phyloP scores from a whole-genome alignment of 176 grass and related monocot species.

The Urochloa ruziziensis region DNA sequence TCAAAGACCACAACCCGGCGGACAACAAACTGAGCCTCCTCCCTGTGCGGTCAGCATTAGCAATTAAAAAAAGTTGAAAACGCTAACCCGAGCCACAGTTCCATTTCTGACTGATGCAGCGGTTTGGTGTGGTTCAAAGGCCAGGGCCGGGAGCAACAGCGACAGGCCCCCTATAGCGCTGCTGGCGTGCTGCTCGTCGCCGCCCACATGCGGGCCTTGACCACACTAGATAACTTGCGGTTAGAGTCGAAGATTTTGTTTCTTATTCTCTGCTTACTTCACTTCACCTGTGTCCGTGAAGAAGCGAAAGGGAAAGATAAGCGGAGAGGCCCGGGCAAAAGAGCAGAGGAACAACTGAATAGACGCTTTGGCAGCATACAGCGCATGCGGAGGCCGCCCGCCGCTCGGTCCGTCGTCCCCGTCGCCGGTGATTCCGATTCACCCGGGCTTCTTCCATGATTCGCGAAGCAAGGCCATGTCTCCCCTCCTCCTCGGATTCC shows the following conservation, averaged over 20 bases:
- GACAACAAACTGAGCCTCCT: neutral
- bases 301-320: too few relatives aligned
- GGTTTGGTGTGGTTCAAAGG: conserved; percentile 15
- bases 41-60: conserved; percentile 17
- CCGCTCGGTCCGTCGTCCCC: neutral
- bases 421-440: neutral
- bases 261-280: conserved; percentile 9
- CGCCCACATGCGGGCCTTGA: conserved; percentile 19
- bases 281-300: neutral
- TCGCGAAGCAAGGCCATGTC: conserved; percentile 57
- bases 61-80: conserved; percentile 27
- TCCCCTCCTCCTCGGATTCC: conserved; percentile 39
- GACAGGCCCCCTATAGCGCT: neutral
- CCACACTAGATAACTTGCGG: conserved; percentile 11
- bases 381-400: conserved; percentile 6
- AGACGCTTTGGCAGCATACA: too few relatives aligned
- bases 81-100: neutral
- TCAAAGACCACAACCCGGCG: neutral
- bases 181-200: neutral
- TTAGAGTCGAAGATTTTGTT: neutral
- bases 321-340: neutral
- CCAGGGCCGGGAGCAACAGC: neutral
- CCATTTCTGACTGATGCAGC: neutral
- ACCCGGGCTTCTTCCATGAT: conserved; percentile 43
- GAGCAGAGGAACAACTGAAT: neutral